A percentile compares a stretch with the other conserved stretches of the same genome.
Evolutionary conservation across 1,284 basidiomycete species (phyloP).

Genomic region (Paramarasmius palmivorus): DNA sequence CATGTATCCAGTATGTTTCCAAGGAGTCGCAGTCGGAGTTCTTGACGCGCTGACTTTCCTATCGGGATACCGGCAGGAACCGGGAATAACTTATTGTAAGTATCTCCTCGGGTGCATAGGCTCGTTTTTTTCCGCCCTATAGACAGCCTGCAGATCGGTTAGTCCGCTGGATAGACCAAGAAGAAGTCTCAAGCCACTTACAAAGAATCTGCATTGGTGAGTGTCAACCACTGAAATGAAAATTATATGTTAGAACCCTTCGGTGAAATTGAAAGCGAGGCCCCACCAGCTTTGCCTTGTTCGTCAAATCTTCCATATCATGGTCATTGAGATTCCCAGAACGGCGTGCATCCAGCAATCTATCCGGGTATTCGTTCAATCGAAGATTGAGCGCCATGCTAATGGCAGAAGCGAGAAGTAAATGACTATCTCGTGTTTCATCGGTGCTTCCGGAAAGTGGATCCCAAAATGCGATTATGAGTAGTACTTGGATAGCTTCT

Average conservation of each 20-base stretch:
- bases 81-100: slow-evolving; percentile 5
- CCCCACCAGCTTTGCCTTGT: slow-evolving; percentile 6
- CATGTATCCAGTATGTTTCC: slow-evolving; percentile 6
- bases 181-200: slow-evolving; percentile 1
- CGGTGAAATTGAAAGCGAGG: neutral
- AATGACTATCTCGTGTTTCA: slow-evolving; percentile 8
- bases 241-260: neutral
- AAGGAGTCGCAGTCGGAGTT: slow-evolving; percentile 6
- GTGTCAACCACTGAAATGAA: slow-evolving; percentile 7
- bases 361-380: slow-evolving; percentile 6
- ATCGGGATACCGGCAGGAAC: neutral
- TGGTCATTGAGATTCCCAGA: slow-evolving; percentile 1
- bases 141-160: neutral
- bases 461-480: slow-evolving; percentile 12
- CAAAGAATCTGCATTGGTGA: slow-evolving; percentile 9
- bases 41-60: neutral
- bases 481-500: slow-evolving; percentile 13
- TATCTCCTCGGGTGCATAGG: neutral
- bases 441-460: slow-evolving; percentile 3
- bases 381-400: slow-evolving; percentile 10
- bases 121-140: slow-evolving; percentile 1
- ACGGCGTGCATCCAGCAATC: neutral
- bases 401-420: slow-evolving; percentile 9
- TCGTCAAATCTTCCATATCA: neutral
- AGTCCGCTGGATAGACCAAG: neutral